Conservation (phyloP, 345 rosid species). For the Camelina neglecta region DNA sequence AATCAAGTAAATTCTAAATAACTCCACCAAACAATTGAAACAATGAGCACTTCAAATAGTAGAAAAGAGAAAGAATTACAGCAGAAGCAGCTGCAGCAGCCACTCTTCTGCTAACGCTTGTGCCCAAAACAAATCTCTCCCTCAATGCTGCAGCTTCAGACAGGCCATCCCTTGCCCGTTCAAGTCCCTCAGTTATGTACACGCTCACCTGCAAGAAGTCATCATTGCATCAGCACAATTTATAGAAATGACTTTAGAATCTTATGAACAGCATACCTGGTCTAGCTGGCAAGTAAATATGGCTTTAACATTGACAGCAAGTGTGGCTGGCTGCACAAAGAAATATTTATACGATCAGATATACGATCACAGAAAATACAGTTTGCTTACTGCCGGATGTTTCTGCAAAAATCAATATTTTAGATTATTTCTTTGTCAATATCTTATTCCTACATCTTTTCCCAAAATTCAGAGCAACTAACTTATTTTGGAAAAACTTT, state of each 20-base stretch:
- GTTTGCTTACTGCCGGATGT: slow-evolving; percentile 3
- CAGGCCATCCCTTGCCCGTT: slow-evolving; percentile 90
- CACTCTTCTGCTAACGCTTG: slow-evolving; percentile 87
- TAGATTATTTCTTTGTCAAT: slow-evolving; percentile 14
- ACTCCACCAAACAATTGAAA: slow-evolving; percentile 10
- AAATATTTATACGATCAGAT: slow-evolving; percentile 26
- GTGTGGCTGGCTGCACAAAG: slow-evolving; percentile 71
- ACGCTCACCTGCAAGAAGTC: slow-evolving; percentile 70
- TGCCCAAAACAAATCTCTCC: slow-evolving; percentile 93
- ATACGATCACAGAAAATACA: slow-evolving; percentile 20
- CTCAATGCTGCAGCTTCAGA: slow-evolving; percentile 93
- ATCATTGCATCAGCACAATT: slow-evolving; percentile 34
- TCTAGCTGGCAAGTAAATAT: slow-evolving; percentile 90
- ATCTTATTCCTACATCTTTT: slow-evolving; percentile 9
- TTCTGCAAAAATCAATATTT: slow-evolving; percentile 1
- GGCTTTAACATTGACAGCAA: slow-evolving; percentile 82
- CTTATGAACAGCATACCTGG: slow-evolving; percentile 66
- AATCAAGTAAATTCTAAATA: slow-evolving; percentile 40
- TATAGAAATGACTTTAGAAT: slow-evolving; percentile 35
- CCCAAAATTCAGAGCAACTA: slow-evolving; percentile 17
- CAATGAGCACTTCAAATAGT: slow-evolving; percentile 22
- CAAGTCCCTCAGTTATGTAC: slow-evolving; percentile 95
- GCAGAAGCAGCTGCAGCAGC: slow-evolving; percentile 99
- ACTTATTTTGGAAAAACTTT: not conserved
- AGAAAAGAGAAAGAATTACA: slow-evolving; percentile 48